Evolutionary conservation across 768 basidiomycete genomes (phyloP), one percentile per base, ranked within the genome.

Genomic region (Floccularia luteovirens): DNA sequence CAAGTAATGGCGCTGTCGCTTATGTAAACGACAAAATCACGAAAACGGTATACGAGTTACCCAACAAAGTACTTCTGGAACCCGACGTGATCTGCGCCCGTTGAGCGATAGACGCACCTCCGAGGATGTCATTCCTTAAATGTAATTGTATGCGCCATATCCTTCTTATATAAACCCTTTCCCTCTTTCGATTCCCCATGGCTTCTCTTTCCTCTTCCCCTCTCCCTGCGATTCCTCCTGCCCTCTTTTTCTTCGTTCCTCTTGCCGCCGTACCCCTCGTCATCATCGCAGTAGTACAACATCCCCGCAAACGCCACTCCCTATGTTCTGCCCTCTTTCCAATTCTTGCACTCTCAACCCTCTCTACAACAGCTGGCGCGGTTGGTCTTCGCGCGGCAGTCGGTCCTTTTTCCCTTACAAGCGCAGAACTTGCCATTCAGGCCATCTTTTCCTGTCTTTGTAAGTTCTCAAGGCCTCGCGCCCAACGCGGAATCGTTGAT

Each of bases 401-500:
- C 35, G 30, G 43, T 32, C 11, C 28, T 5, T 22, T 20, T 10
- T 16, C 27, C 33, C 24, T 50, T 6, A 22, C 43, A 38, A 38
- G 39, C 32, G 41, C 45, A 17, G 43, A 52, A 41, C 31, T 42
- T 12, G 37, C 53, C 32, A 36, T 49, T 41, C 43, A 54, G 42
- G 45, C 49, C 38, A 47, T 54, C 16, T 51, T 54, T 41, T 52
- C 46, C 30, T 45, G 49, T 43, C 20, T 44, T 22, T 43, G 55
- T 53, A 41, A 39, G 53, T 52, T 46, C n/a, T n/a, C n/a, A n/a
- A n/a, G n/a, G n/a, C n/a, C n/a, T n/a, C n/a, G n/a, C n/a, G n/a
- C n/a, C n/a, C n/a, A n/a, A n/a, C n/a, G n/a, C n/a, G n/a, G n/a
- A n/a, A n/a, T n/a, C n/a, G n/a, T n/a, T n/a, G n/a, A n/a, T n/a